Evolutionary conservation across 2,329 filamentous ascomycete species (phyloP).

Genomic region (Thielaviopsis punctulata): DNA sequence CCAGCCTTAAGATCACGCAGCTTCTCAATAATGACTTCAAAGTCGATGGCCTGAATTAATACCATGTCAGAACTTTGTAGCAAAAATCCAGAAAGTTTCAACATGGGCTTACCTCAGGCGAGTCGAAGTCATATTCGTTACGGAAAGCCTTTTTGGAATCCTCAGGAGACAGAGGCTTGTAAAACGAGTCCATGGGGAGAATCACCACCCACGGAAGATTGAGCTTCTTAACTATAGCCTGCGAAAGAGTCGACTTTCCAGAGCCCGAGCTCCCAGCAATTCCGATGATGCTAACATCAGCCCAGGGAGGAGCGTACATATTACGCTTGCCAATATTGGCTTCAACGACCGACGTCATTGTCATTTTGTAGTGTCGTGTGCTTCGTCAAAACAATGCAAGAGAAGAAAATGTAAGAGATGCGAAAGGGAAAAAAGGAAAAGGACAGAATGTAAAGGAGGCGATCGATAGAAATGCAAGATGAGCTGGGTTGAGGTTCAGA

Average conservation of each 20-base stretch:
- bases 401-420: neutral
- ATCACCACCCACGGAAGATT: constrained; percentile 98
- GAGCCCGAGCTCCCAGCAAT: constrained; percentile 92
- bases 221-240: constrained; percentile 76
- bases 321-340: constrained; percentile 1
- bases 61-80: neutral
- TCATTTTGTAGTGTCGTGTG: neutral
- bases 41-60: constrained; percentile 59
- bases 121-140: constrained; percentile 93
- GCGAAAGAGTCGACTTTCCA: constrained; percentile 79
- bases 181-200: constrained; percentile 96
- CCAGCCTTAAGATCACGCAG: constrained; percentile 78
- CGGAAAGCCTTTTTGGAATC: constrained; percentile 64
- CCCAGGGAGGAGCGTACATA: constrained; percentile 80
- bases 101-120: constrained; percentile 43
- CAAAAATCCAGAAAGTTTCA: neutral
- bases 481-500: neutral
- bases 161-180: constrained; percentile 71
- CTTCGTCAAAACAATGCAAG: neutral
- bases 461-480: neutral
- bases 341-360: neutral
- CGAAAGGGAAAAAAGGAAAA: neutral
- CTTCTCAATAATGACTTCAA: constrained; percentile 67
- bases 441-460: neutral
- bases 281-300: constrained; percentile 88